These are phyloP conservation scores for Talaromyces wortmannii DNA, from an alignment of 495 filamentous ascomycete species.

Conservation along the genomic window DNA sequence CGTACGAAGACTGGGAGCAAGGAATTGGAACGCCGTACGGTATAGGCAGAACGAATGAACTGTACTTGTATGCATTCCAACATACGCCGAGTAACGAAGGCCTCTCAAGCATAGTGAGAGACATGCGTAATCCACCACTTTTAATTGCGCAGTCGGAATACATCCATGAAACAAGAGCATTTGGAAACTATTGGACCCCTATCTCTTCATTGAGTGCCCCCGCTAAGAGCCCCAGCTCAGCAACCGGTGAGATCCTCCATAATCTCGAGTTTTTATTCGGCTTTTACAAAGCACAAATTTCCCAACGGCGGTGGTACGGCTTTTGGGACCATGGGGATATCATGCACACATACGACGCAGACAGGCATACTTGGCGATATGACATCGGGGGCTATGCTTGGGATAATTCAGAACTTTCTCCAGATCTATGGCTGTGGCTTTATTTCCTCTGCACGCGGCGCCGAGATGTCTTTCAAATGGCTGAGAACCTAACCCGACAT, in stretches of 20 bases:
- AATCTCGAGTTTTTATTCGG: slow-evolving; percentile 36
- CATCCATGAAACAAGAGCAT: slow-evolving; percentile 30
- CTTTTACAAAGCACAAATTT: slow-evolving; percentile 37
- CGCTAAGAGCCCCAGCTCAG: slow-evolving; percentile 7
- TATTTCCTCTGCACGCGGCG: slow-evolving; percentile 42
- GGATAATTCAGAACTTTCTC: slow-evolving; percentile 48
- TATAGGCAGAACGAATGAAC: slow-evolving; percentile 37
- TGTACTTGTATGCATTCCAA: slow-evolving; percentile 34
- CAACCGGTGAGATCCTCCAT: slow-evolving; percentile 21
- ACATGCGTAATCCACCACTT: slow-evolving; percentile 28
- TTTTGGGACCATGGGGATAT: slow-evolving; percentile 47
- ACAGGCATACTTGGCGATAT: slow-evolving; percentile 44
- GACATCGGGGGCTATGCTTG: slow-evolving; percentile 47
- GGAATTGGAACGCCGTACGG: slow-evolving; percentile 40
- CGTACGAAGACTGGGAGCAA: slow-evolving; percentile 45
- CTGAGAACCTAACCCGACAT: slow-evolving; percentile 40
- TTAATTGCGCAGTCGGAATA: slow-evolving; percentile 28
- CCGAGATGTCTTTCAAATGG: slow-evolving; percentile 38
- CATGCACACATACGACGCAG: slow-evolving; percentile 42
- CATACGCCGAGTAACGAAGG: slow-evolving; percentile 26
- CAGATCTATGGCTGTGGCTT: slow-evolving; percentile 45
- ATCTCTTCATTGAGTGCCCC: neutral
- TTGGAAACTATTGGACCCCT: slow-evolving; percentile 34
- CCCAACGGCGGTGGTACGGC: slow-evolving; percentile 41
- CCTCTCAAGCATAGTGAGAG: slow-evolving; percentile 18